Evolutionary conservation across 345 rosid genomes (phyloP).

Genomic region (Isatis tinctoria): DNA sequence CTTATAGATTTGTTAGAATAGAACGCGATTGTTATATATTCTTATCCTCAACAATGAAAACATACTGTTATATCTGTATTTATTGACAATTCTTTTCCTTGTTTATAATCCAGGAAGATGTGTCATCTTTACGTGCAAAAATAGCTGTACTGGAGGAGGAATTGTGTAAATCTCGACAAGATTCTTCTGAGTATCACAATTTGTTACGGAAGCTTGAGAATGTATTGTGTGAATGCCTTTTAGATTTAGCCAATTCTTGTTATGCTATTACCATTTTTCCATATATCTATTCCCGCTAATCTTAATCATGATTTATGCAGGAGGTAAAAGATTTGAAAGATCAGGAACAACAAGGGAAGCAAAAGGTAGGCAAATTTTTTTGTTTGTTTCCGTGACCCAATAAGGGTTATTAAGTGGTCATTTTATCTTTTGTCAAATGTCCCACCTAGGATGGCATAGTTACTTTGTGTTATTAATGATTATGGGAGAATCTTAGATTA

Average conservation of each 20-base stretch:
- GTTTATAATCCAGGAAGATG: constrained; percentile 58
- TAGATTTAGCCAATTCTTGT: background rate
- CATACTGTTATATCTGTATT: constrained; percentile 1
- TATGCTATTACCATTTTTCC: constrained; percentile 7
- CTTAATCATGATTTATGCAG: constrained; percentile 39
- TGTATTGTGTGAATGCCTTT: constrained; percentile 41
- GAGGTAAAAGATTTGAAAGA: constrained; percentile 87
- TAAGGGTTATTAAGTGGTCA: background rate
- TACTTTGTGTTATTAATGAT: constrained; percentile 4
- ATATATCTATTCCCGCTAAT: constrained; percentile 1
- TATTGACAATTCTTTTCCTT: constrained; percentile 20
- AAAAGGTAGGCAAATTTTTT: constrained; percentile 60
- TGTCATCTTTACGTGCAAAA: constrained; percentile 57
- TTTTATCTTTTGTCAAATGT: background rate
- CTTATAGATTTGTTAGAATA: background rate
- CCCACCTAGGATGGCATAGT: background rate
- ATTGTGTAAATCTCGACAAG: constrained; percentile 64
- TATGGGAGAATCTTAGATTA: constrained; percentile 10
- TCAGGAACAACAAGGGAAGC: constrained; percentile 78
- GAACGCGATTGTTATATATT: background rate
- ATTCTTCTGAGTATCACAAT: constrained; percentile 53
- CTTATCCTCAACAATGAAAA: background rate
- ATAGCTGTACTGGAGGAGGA: constrained; percentile 78
- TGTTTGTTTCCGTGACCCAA: background rate
- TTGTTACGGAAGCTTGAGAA: constrained; percentile 64